These are phyloP conservation scores for Sarcodon aspratus DNA, from an alignment of 768 basidiomycete genomes.

Conservation along the genomic window DNA sequence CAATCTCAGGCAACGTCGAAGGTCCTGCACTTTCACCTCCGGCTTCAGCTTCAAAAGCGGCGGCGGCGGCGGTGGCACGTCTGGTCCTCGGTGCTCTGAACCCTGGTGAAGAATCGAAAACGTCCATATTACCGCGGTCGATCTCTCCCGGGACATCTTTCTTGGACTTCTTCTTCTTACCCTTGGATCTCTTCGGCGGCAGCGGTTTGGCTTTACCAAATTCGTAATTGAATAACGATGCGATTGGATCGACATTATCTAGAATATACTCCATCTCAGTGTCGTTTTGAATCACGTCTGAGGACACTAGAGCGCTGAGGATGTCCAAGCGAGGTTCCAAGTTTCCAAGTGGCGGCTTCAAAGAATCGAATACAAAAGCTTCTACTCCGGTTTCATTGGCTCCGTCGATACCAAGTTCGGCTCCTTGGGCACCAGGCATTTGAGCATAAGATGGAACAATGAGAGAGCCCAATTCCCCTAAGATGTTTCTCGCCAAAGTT, in stretches of 20 bases:
- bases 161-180: slow-evolving; percentile 6
- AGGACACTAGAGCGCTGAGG: slow-evolving; percentile 44
- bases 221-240: slow-evolving; percentile 59
- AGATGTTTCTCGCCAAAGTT: slow-evolving; percentile 26
- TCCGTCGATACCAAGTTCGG: not conserved
- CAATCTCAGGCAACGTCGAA: slow-evolving; percentile 1
- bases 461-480: slow-evolving; percentile 28
- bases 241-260: slow-evolving; percentile 45
- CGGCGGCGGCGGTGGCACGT: slow-evolving; percentile 26
- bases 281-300: slow-evolving; percentile 39
- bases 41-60: slow-evolving; percentile 32
- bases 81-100: slow-evolving; percentile 41
- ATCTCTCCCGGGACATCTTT: not conserved
- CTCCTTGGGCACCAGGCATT: not conserved
- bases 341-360: slow-evolving; percentile 38
- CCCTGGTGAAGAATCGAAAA: slow-evolving; percentile 29
- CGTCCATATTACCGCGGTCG: not conserved
- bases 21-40: slow-evolving; percentile 1
- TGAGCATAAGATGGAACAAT: slow-evolving; percentile 4
- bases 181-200: slow-evolving; percentile 29
- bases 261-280: slow-evolving; percentile 30
- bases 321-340: slow-evolving; percentile 59
- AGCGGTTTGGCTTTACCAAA: slow-evolving; percentile 50
- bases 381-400: not conserved
- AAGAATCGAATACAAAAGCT: not conserved